phyloP scores from a whole-genome alignment of 371 early-diverging fungal species.

The Entomophthora muscae region DNA sequence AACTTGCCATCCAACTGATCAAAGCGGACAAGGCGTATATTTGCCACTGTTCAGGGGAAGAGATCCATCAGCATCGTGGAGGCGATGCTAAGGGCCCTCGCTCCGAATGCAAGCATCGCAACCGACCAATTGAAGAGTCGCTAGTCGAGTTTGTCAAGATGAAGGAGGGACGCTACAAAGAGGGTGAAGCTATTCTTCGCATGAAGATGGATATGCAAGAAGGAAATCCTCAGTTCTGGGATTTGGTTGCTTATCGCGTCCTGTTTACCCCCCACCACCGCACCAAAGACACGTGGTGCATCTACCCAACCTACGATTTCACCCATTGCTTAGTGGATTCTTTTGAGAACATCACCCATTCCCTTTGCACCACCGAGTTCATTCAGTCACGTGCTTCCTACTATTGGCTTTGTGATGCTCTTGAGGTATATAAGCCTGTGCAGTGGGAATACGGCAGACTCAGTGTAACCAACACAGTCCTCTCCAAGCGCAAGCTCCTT shows the following conservation, averaged over 20 bases:
- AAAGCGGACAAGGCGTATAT: conserved; percentile 91
- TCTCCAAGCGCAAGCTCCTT: conserved; percentile 96
- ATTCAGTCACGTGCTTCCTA: conserved; percentile 88
- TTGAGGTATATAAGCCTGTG: conserved; percentile 98
- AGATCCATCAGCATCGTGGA: conserved; percentile 84
- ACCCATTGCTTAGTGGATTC: conserved; percentile 98
- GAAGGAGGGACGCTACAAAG: conserved; percentile 91
- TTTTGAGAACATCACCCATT: conserved; percentile 99
- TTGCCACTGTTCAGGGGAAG: conserved; percentile 91
- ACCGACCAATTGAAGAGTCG: conserved; percentile 86
- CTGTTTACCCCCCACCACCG: conserved; percentile 82
- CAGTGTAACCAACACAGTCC: conserved; percentile 88
- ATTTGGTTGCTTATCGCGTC: conserved; percentile 95
- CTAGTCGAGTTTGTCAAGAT: conserved; percentile 90
- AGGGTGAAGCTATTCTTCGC: conserved; percentile 85
- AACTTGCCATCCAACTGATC: conserved; percentile 81
- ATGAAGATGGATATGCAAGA: conserved; percentile 98
- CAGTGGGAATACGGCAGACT: conserved; percentile 99
- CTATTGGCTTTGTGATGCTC: conserved; percentile 98
- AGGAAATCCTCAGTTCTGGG: conserved; percentile 99
- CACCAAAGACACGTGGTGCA: conserved; percentile 86
- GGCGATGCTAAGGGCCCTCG: conserved; percentile 78
- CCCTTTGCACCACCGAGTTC: conserved; percentile 98
- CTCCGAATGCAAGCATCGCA: conserved; percentile 79
- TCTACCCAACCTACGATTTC: conserved; percentile 99